These are phyloP conservation scores for Calocybe gangraenosa DNA, from an alignment of 768 basidiomycete genomes.

Conservation along the genomic window DNA sequence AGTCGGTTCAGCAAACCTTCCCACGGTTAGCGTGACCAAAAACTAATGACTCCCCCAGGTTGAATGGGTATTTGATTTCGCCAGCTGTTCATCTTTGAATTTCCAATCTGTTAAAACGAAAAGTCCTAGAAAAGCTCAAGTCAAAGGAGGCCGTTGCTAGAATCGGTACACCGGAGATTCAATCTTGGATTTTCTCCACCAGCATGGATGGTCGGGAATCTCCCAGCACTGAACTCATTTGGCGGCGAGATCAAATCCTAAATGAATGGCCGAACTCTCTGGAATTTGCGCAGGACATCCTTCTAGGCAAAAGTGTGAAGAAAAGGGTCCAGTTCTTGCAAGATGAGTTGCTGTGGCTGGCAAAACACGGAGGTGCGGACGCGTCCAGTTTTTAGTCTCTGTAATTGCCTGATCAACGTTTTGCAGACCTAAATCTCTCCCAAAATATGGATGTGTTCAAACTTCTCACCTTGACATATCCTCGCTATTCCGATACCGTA, in stretches of 20 bases:
- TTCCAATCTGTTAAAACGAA: constrained; percentile 34
- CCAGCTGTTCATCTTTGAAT: neutral
- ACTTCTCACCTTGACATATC: constrained; percentile 71
- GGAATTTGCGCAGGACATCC: constrained; percentile 43
- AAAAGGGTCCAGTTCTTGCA: constrained; percentile 52
- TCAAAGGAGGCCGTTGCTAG: constrained; percentile 39
- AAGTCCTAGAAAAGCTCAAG: constrained; percentile 45
- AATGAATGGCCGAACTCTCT: constrained; percentile 53
- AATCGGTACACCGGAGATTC: constrained; percentile 49
- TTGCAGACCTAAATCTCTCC: constrained; percentile 52
- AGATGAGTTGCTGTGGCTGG: constrained; percentile 57
- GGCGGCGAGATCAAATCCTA: constrained; percentile 53
- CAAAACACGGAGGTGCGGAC: constrained; percentile 46
- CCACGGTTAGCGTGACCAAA: constrained; percentile 12
- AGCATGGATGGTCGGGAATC: constrained; percentile 26
- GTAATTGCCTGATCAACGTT: neutral
- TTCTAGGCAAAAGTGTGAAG: constrained; percentile 54
- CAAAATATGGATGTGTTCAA: constrained; percentile 69
- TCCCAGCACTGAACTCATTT: constrained; percentile 27
- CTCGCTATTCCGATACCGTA: constrained; percentile 68
- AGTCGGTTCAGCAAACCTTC: constrained; percentile 4
- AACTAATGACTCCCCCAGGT: neutral
- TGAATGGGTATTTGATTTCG: neutral
- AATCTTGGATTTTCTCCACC: constrained; percentile 60
- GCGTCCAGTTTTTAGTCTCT: constrained; percentile 3